phyloP scores from a whole-genome alignment of 306 rosid species.

The Citrullus colocynthis region DNA sequence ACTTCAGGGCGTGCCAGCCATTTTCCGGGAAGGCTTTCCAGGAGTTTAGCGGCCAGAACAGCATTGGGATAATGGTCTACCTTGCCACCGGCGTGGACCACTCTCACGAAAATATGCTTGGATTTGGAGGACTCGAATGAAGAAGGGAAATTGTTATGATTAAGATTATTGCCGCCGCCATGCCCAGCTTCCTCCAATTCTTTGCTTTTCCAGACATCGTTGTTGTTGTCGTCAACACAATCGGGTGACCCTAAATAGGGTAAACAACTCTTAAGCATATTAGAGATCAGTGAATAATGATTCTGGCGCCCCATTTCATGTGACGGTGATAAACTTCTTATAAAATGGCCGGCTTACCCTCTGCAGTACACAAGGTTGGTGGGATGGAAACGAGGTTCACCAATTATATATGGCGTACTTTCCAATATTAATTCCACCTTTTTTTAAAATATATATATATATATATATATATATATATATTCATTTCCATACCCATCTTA shows the following conservation, averaged over 20 bases:
- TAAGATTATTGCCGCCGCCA: no score
- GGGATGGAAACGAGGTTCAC: neutral
- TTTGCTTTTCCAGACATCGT: neutral
- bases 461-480: no score
- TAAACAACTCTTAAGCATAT: neutral
- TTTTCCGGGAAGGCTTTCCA: constrained; percentile 57
- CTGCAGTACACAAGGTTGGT: neutral
- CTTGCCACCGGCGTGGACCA: constrained; percentile 48
- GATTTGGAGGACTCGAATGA: constrained; percentile 19
- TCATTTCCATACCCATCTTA: neutral
- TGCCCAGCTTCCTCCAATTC: neutral
- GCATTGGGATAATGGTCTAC: constrained; percentile 37
- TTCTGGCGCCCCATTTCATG: no score
- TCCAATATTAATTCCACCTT: neutral
- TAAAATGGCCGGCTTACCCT: neutral
- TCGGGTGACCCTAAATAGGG: constrained; percentile 1
- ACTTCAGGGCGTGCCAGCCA: constrained; percentile 51
- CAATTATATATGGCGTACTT: neutral
- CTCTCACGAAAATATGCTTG: constrained; percentile 36
- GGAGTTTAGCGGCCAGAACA: constrained; percentile 36
- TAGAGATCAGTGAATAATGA: no score
- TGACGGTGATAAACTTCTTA: neutral
- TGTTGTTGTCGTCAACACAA: neutral
- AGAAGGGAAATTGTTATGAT: neutral
- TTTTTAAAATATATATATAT: no score